phyloP scores from a whole-genome alignment of 2,329 filamentous ascomycete genomes.

The Neurospora sp. region DNA sequence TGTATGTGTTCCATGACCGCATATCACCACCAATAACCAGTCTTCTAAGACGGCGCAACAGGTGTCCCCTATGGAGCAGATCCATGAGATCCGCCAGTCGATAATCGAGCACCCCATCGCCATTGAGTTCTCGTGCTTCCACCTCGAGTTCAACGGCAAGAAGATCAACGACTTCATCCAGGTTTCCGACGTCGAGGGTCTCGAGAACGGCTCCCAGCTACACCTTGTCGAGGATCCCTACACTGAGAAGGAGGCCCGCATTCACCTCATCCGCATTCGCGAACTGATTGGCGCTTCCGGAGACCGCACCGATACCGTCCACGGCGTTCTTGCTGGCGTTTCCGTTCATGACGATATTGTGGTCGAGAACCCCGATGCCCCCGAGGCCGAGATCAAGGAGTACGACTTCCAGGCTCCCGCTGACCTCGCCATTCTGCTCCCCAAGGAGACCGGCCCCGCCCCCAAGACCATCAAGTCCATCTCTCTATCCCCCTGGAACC shows the following conservation, averaged over 20 bases:
- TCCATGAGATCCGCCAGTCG: conserved; percentile 93
- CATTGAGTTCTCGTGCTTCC: conserved; percentile 97
- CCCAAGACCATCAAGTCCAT: conserved; percentile 90
- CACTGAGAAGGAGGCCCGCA: conserved; percentile 93
- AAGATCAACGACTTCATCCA: conserved; percentile 93
- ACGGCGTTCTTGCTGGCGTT: conserved; percentile 74
- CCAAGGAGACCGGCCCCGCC: conserved; percentile 52
- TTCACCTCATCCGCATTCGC: conserved; percentile 83
- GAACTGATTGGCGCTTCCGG: conserved; percentile 90
- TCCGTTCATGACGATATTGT: conserved; percentile 79
- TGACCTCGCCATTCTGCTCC: conserved; percentile 61
- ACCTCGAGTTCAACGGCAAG: conserved; percentile 81
- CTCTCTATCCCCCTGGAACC: conserved; percentile 89
- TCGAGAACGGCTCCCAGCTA: conserved; percentile 68
- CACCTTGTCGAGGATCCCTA: conserved; percentile 87
- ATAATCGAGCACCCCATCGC: conserved; percentile 88
- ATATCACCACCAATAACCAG: background rate
- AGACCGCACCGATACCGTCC: conserved; percentile 74
- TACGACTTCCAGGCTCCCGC: conserved; percentile 69
- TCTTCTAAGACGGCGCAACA: conserved; percentile 27
- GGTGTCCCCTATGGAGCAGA: conserved; percentile 89
- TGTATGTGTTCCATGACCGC: conserved; percentile 40
- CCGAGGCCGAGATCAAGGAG: conserved; percentile 42
- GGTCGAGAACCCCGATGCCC: conserved; percentile 28
- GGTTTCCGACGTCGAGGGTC: conserved; percentile 75